Evolutionary conservation across 2,329 filamentous ascomycete species (phyloP), one percentile per base, ranked within the genome.

Genomic region (Elsinoe australis): DNA sequence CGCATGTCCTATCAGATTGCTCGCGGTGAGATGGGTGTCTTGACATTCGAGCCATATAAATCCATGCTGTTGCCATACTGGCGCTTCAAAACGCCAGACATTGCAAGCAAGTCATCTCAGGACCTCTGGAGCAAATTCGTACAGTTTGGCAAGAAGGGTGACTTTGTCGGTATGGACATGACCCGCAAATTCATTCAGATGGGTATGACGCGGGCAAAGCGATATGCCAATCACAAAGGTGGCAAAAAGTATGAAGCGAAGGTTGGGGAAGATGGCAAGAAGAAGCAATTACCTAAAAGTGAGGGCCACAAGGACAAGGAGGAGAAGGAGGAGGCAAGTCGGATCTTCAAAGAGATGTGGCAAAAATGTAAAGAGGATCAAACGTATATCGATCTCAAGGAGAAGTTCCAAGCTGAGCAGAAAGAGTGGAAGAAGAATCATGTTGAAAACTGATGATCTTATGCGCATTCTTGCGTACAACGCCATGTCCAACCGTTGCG

Each of bases 111-210:
- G 31, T 78, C 74, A 35, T 73, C 76, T 0, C 44, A 61, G 1
- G 65, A 66, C 1, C 67, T 82, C 0, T 75, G 70, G 61, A 48
- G 54, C 0, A 67, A 71, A 2, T 82, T 82, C 54, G 58, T 72
- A 10, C 62, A 65, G 7, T 82, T 78, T 55, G 65, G 74, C n/a
- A 56, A 59, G 1, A 55, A 66, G 5, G 64, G 63, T 3, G 78
- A 82, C 58, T 79, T 82, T 49, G 74, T 82, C 0, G 79, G 79
- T 8, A 79, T 79, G 67, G 79, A 82, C 49, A 82, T 82, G 78
- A 63, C 70, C 14, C 66, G 78, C 19, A 82, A 82, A 56, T 82
- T 80, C 54, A 68, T 82, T 5, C 77, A 82, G 59, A 82, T 82
- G 79, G 70, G 78, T 1, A 80, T 80, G 75, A 82, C 78, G 15